Evolutionary conservation across 2,329 filamentous ascomycete genomes (phyloP).

Genomic region (Epichloe coenophiala): DNA sequence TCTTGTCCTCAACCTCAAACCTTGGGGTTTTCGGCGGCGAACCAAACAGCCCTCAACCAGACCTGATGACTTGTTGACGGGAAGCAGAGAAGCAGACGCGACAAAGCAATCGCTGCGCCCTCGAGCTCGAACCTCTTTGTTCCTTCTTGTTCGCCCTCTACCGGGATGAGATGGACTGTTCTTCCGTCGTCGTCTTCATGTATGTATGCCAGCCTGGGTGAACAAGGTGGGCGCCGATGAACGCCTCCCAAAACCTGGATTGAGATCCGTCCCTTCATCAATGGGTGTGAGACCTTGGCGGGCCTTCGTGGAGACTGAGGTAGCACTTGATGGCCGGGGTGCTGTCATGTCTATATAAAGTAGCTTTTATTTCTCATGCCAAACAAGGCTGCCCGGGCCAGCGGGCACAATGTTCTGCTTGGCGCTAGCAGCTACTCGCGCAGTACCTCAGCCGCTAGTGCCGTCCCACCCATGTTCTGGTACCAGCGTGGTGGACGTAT

Average conservation of each 20-base stretch:
- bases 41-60: neutral
- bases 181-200: neutral
- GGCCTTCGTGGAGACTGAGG: constrained; percentile 22
- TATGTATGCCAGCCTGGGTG: neutral
- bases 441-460: constrained; percentile 17
- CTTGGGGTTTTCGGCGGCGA: no score
- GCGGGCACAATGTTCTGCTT: neutral
- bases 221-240: constrained; percentile 10
- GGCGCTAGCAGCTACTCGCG: constrained; percentile 14
- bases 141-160: neutral
- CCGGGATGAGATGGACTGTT: neutral
- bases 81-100: no score
- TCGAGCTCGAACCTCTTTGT: no score
- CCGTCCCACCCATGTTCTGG: constrained; percentile 23
- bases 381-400: neutral
- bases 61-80: neutral
- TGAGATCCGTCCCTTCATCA: constrained; percentile 25
- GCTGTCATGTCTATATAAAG: constrained; percentile 20
- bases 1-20: neutral
- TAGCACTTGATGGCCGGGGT: constrained; percentile 19
- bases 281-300: constrained; percentile 26
- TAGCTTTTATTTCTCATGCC: constrained; percentile 9
- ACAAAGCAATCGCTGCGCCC: no score
- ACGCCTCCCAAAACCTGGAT: constrained; percentile 22
- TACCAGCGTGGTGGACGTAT: constrained; percentile 20